Evolutionary conservation across 2,329 filamentous ascomycete genomes (phyloP).

Genomic region (Sporothrix mexicana): DNA sequence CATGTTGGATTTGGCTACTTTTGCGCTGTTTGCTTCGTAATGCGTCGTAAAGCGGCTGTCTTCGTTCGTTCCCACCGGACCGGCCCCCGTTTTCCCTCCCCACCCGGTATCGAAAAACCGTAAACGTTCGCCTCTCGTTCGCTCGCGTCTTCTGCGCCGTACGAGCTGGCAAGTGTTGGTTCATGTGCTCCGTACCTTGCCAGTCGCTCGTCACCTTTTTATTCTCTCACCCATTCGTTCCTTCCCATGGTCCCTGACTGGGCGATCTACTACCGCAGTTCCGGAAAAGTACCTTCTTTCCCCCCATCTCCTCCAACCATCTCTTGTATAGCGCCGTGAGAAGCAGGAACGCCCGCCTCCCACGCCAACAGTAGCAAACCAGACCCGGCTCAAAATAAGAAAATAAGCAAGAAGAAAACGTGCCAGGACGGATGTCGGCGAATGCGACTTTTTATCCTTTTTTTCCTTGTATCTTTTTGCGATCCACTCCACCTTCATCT

Average conservation of each 20-base stretch:
- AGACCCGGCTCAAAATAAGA: not conserved
- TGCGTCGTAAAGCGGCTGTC: not conserved
- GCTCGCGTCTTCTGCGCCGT: slow-evolving; percentile 13
- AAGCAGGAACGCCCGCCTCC: slow-evolving; percentile 25
- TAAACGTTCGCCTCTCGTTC: slow-evolving; percentile 11
- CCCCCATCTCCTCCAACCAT: not conserved
- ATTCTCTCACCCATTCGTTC: slow-evolving; percentile 17
- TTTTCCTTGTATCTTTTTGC: not conserved
- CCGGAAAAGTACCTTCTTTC: not conserved
- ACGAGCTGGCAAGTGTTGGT: not conserved
- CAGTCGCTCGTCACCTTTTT: not conserved
- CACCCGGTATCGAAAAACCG: slow-evolving; percentile 18
- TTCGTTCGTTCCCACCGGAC: slow-evolving; percentile 13
- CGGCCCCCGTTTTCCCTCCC: slow-evolving; percentile 23
- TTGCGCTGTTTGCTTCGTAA: not conserved
- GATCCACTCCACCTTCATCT: slow-evolving; percentile 1
- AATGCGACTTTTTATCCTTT: slow-evolving; percentile 18
- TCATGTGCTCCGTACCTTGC: not conserved
- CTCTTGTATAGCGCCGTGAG: not conserved
- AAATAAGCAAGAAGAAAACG: not conserved
- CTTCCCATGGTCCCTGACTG: slow-evolving; percentile 14
- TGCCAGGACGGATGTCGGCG: slow-evolving; percentile 20
- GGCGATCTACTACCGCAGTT: slow-evolving; percentile 11
- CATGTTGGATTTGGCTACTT: too few species aligned
- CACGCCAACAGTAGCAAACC: not conserved